A percentile compares a stretch with the other conserved stretches of the same genome.
Evolutionary conservation across 2,329 filamentous ascomycete species (phyloP).

Genomic region (Aspergillus brasiliensis): DNA sequence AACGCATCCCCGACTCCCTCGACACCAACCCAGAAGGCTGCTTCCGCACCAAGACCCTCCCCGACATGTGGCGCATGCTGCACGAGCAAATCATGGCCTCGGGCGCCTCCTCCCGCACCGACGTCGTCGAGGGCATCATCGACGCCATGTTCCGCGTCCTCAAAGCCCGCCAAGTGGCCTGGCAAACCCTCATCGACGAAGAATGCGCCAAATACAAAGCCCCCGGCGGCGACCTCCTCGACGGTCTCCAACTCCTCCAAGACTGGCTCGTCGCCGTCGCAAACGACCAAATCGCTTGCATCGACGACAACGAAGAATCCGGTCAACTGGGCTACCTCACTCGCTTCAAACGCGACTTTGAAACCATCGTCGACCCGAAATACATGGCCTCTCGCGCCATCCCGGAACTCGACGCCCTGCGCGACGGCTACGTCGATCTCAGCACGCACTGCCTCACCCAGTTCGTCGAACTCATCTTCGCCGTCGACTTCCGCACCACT

Average conservation of each 20-base stretch:
- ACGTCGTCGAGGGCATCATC: constrained; percentile 92
- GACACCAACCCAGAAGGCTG: constrained; percentile 87
- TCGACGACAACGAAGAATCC: constrained; percentile 80
- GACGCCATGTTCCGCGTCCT: constrained; percentile 93
- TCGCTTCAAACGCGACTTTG: constrained; percentile 81
- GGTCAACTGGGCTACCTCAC: constrained; percentile 80
- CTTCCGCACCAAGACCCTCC: constrained; percentile 86
- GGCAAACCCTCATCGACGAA: constrained; percentile 85
- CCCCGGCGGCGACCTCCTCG: constrained; percentile 51
- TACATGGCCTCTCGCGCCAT: constrained; percentile 74
- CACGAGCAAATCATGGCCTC: constrained; percentile 88
- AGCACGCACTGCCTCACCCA: constrained; percentile 88
- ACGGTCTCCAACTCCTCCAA: constrained; percentile 71
- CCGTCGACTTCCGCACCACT: constrained; percentile 81
- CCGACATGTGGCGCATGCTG: constrained; percentile 97
- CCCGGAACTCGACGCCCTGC: constrained; percentile 71
- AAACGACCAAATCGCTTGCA: constrained; percentile 98
- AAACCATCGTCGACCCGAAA: constrained; percentile 74
- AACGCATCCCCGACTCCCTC: constrained; percentile 76
- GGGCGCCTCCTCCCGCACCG: constrained; percentile 78
- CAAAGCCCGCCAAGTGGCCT: constrained; percentile 77
- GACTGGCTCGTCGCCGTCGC: constrained; percentile 97
- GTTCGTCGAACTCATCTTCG: constrained; percentile 85
- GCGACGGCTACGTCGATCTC: constrained; percentile 92
- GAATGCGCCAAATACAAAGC: constrained; percentile 75